phyloP scores from a whole-genome alignment of 2,329 filamentous ascomycete genomes.

The Epichloe hybrida region DNA sequence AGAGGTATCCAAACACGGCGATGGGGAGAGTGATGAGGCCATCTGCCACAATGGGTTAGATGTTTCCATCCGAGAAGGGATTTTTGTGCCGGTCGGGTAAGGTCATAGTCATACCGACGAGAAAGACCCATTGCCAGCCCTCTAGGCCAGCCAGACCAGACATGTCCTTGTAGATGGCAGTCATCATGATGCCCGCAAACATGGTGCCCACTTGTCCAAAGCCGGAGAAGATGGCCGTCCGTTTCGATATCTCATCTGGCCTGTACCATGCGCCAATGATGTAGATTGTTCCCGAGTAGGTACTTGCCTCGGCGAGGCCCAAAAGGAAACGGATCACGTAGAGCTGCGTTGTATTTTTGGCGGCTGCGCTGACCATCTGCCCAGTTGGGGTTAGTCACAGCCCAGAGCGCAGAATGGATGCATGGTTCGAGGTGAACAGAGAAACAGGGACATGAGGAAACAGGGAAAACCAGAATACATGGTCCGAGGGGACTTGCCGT shows the following conservation, averaged over 20 bases:
- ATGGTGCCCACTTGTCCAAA: constrained; percentile 44
- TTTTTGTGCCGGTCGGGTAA: too few relatives aligned
- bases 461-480: background rate
- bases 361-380: background rate
- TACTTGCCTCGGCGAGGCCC: constrained; percentile 24
- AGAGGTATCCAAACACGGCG: constrained; percentile 20
- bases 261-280: constrained; percentile 44
- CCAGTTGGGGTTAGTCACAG: background rate
- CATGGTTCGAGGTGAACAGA: too few relatives aligned
- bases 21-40: constrained; percentile 33
- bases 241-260: constrained; percentile 45
- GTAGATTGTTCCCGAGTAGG: constrained; percentile 28
- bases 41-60: constrained; percentile 16
- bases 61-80: too few relatives aligned
- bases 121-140: constrained; percentile 59
- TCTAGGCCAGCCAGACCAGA: constrained; percentile 37
- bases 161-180: constrained; percentile 40
- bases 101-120: constrained; percentile 30
- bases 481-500: constrained; percentile 23
- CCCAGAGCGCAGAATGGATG: background rate
- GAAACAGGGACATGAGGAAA: too few relatives aligned
- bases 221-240: constrained; percentile 48
- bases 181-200: constrained; percentile 42
- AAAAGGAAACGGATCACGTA: constrained; percentile 21
- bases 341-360: background rate